These are phyloP conservation scores for Neodidymelliopsis sp. DNA, from an alignment of 2,329 filamentous ascomycete genomes.

Conservation along the genomic window DNA sequence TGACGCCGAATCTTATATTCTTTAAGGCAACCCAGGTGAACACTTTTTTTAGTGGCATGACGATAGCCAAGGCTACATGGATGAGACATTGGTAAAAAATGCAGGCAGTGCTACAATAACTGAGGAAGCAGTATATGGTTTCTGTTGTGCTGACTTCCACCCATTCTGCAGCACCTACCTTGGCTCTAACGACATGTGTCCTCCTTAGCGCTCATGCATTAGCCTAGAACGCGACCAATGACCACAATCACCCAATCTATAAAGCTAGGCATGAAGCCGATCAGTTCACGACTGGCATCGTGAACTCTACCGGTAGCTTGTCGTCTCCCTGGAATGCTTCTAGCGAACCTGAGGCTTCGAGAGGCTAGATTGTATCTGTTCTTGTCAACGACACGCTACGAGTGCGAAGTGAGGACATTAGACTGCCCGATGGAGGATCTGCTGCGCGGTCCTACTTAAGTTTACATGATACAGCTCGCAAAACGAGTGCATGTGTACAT, in stretches of 20 bases:
- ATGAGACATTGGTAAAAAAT: too few species aligned
- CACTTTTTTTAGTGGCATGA: too few species aligned
- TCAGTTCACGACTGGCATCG: neutral
- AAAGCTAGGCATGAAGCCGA: neutral
- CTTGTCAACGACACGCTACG: neutral
- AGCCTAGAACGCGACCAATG: neutral
- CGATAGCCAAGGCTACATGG: too few species aligned
- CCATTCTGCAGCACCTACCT: neutral
- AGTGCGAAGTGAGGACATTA: neutral
- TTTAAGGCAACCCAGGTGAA: too few species aligned
- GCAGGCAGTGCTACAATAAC: too few species aligned
- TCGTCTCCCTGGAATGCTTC: neutral
- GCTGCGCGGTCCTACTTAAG: neutral
- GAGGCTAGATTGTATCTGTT: neutral
- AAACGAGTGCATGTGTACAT: neutral
- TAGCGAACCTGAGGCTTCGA: neutral
- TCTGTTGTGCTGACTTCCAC: neutral
- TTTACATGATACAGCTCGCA: neutral
- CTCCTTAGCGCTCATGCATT: neutral
- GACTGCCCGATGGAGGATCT: neutral
- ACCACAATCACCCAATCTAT: neutral
- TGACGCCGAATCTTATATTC: too few species aligned
- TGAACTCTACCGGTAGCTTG: slow-evolving; percentile 1
- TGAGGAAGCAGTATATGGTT: too few species aligned
- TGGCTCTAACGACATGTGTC: neutral